Evolutionary conservation across 139 green algal genomes (phyloP), one percentile per base, ranked within the genome.

Genomic region (Chlorella ohadii): DNA sequence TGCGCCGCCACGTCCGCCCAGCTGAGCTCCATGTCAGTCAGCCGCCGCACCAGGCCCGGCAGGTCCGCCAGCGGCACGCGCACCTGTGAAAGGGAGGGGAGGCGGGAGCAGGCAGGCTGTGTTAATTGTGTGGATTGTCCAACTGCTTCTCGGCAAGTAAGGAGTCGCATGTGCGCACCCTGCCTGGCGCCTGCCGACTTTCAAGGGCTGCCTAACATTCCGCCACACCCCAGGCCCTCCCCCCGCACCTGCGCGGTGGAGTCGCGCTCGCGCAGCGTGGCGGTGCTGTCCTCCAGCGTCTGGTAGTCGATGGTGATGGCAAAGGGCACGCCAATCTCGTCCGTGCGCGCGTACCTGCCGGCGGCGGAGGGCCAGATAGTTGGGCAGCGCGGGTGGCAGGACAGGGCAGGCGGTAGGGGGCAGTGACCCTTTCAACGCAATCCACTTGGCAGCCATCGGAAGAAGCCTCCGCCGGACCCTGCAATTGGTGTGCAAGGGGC

Each of bases 241-340:
- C 19, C 72, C 3, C 93, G 78, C 16, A 95, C 91, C 88, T 97
- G 93, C 4, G 88, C 81, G 74, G 92, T 98, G 55, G 78, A 93
- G 89, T 99, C 97, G 11, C 97, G 89, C 88, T 99, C 97, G 20
- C 97, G 91, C 73, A 99, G 67, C 23, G 97, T 99, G 22, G 97
- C 97, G 4, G 94, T 98, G 78, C 76, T 83, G 73, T 98, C 88
- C 22, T 88, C 74, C 28, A 98, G 57, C 1, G 94, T 96, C 25
- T 92, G 59, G 83, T 92, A 95, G 90, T 99, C 96, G 0, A 99
- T 94, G 5, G 97, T 99, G 70, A 99, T 85, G 2, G 95, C 97
- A 87, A 98, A 99, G 0, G 97, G 97, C 39, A 92, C 80, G 41
- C 86, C 88, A 23, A 92, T 81, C 74, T 90, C 88, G 51, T 92